Percentiles rank a stretch among this genome's conserved stretches.
These are phyloP conservation scores for Mortierella sp. DNA, from an alignment of 371 early-diverging fungal genomes.

Conservation along the genomic window DNA sequence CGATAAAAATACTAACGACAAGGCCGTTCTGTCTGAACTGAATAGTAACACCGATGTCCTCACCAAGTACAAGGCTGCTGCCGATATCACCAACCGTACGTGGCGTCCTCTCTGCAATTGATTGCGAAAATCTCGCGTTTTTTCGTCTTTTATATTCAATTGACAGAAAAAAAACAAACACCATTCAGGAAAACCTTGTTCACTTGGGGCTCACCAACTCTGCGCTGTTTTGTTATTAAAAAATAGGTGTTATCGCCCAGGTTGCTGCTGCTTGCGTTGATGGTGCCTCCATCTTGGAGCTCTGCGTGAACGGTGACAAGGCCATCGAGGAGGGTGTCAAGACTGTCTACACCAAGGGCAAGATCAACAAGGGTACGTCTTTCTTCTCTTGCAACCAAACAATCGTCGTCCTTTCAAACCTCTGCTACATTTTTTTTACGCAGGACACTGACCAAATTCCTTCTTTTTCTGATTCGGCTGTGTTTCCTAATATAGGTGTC, in stretches of 20 bases:
- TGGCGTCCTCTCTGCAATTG: not conserved
- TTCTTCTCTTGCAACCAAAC: not conserved
- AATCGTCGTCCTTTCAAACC: not conserved
- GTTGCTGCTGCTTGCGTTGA: constrained; percentile 77
- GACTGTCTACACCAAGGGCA: constrained; percentile 72
- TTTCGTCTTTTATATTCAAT: not conserved
- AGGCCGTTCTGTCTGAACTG: not conserved
- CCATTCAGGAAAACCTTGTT: not conserved
- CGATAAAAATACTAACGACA: not conserved
- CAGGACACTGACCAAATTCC: not conserved
- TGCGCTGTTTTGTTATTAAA: not conserved
- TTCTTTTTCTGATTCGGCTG: not conserved
- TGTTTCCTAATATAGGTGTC: constrained; percentile 68
- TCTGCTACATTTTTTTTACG: no score
- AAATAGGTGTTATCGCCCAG: constrained; percentile 75
- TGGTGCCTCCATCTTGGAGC: constrained; percentile 82
- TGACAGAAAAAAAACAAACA: not conserved
- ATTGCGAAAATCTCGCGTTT: not conserved
- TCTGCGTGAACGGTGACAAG: constrained; percentile 89
- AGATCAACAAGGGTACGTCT: constrained; percentile 74
- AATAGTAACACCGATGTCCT: constrained; percentile 75
- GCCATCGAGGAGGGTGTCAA: constrained; percentile 72
- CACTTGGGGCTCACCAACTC: constrained; percentile 9
- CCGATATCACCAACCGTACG: constrained; percentile 86
- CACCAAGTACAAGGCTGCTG: constrained; percentile 91